A percentile compares a stretch with the other conserved stretches of the same genome.
phyloP scores from a whole-genome alignment of 768 basidiomycete species.

The Russula sp. region DNA sequence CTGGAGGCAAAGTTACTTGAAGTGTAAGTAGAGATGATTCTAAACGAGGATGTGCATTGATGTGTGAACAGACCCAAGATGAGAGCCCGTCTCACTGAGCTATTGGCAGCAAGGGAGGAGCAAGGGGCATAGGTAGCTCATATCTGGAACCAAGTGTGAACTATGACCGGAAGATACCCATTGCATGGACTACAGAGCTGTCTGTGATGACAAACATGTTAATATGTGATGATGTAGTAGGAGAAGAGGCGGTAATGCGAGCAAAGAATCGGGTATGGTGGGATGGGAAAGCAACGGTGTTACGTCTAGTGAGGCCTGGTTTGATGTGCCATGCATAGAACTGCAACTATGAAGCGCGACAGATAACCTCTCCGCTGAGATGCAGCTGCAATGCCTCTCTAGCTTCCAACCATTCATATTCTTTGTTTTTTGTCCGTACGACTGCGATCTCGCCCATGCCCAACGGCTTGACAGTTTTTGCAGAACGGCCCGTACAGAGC shows the following conservation, averaged over 20 bases:
- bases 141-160: not conserved
- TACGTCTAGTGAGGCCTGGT: not conserved
- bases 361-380: slow-evolving; percentile 79
- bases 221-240: not conserved
- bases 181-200: not conserved
- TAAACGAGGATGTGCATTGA: slow-evolving; percentile 3
- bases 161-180: not conserved
- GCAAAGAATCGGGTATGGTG: not conserved
- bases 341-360: slow-evolving; percentile 52
- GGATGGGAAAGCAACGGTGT: not conserved
- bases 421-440: slow-evolving; percentile 60
- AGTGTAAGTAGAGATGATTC: slow-evolving; percentile 48
- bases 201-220: not conserved
- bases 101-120: slow-evolving; percentile 33
- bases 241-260: not conserved
- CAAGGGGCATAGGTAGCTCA: slow-evolving; percentile 7
- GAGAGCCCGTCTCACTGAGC: slow-evolving; percentile 63
- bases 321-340: no score
- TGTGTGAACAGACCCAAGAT: slow-evolving; percentile 61
- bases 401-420: slow-evolving; percentile 85
- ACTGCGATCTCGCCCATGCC: slow-evolving; percentile 92
- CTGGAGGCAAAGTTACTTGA: slow-evolving; percentile 81
- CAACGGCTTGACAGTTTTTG: slow-evolving; percentile 73
- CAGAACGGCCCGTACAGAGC: slow-evolving; percentile 76
- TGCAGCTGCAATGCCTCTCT: slow-evolving; percentile 80